Evolutionary conservation across 129 eudicot genomes (phyloP).

Genomic region (Pittosporum tobira): DNA sequence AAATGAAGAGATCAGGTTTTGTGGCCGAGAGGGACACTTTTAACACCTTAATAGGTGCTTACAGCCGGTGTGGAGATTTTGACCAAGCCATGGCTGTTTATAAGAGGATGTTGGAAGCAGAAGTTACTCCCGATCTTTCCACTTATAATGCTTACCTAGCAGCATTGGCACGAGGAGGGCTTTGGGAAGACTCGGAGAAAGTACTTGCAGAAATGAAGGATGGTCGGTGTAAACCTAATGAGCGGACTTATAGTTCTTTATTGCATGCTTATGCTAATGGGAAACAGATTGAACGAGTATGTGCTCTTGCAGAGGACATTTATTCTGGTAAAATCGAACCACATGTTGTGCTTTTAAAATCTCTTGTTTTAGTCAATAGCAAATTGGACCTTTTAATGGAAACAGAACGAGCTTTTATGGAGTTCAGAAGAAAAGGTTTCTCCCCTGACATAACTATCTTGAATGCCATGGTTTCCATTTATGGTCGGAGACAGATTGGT

Average conservation of each 20-base stretch:
- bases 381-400: conserved; percentile 57
- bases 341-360: conserved; percentile 49
- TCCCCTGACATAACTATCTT: conserved; percentile 49
- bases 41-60: conserved; percentile 79
- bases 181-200: conserved; percentile 89
- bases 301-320: conserved; percentile 51
- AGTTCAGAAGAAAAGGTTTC: conserved; percentile 46
- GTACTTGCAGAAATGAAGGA: conserved; percentile 65
- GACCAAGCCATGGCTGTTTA: conserved; percentile 80
- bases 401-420: conserved; percentile 72
- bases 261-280: conserved; percentile 93
- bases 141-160: conserved; percentile 86
- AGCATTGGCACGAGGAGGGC: conserved; percentile 82
- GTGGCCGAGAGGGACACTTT: conserved; percentile 89
- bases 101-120: conserved; percentile 70
- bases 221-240: conserved; percentile 63
- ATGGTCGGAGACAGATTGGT: conserved; percentile 73
- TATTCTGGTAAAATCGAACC: conserved; percentile 57
- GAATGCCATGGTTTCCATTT: conserved; percentile 82
- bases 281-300: conserved; percentile 49
- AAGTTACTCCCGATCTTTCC: conserved; percentile 80
- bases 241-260: conserved; percentile 62
- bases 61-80: conserved; percentile 75
- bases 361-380: conserved; percentile 79
- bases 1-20: conserved; percentile 85